A percentile compares a stretch with the other conserved stretches of the same genome.
Conservation (phyloP, 1,139 yeast species). For the Suhomyces bolitotheri region DNA sequence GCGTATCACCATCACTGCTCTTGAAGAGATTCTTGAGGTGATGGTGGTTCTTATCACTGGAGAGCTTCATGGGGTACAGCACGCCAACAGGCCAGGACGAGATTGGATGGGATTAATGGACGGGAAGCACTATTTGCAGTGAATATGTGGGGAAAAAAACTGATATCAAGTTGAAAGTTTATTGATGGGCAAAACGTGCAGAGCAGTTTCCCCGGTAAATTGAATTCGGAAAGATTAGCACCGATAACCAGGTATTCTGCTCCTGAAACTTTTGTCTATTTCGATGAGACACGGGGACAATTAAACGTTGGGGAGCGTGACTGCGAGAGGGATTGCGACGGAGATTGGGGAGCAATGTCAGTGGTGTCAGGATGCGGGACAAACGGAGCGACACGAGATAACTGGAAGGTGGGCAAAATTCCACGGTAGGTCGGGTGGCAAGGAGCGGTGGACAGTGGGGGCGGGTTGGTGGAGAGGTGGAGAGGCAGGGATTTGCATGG, state of each 20-base stretch:
- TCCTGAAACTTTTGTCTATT: neutral
- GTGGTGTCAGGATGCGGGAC: neutral
- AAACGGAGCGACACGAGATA: neutral
- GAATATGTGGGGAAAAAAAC: too few species aligned
- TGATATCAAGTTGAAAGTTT: too few species aligned
- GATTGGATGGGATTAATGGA: too few species aligned
- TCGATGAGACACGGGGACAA: conserved; percentile 7
- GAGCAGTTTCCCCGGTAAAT: too few species aligned
- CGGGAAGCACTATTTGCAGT: too few species aligned
- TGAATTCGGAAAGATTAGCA: neutral
- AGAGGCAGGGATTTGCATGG: too few species aligned
- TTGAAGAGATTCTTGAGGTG: conserved; percentile 20
- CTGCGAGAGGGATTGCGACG: neutral
- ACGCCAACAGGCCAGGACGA: too few species aligned
- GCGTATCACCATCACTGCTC: conserved; percentile 14
- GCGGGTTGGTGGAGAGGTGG: too few species aligned
- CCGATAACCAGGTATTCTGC: neutral
- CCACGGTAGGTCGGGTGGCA: too few species aligned
- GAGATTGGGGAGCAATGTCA: neutral
- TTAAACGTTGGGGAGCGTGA: neutral
- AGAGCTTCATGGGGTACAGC: conserved; percentile 11
- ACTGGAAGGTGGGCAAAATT: too few species aligned
- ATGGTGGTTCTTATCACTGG: conserved; percentile 10
- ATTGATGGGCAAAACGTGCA: too few species aligned
- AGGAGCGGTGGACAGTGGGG: too few species aligned